These are phyloP conservation scores for Corinectria fuckeliana DNA, from an alignment of 2,329 filamentous ascomycete species.

Conservation along the genomic window DNA sequence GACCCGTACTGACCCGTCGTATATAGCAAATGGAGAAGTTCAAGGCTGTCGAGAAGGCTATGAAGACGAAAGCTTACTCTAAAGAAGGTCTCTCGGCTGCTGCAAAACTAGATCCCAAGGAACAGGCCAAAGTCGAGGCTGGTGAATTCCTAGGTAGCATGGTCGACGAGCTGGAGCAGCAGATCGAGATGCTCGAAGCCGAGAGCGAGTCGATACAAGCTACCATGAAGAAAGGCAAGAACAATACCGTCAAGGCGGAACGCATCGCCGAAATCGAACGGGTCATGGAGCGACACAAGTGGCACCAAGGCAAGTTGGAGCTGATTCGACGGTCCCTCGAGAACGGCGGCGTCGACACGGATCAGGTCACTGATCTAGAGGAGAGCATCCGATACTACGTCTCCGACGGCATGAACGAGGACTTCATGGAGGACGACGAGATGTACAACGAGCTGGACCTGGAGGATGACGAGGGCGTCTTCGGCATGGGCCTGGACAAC, in stretches of 20 bases:
- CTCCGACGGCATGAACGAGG: constrained; percentile 83
- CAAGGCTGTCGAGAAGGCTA: constrained; percentile 99
- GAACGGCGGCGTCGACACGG: constrained; percentile 88
- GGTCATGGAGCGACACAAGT: constrained; percentile 91
- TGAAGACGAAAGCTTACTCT: constrained; percentile 99
- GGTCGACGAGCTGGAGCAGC: constrained; percentile 91
- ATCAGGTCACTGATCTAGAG: constrained; percentile 86
- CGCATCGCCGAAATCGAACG: constrained; percentile 86
- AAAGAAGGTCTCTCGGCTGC: constrained; percentile 95
- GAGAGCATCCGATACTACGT: constrained; percentile 97
- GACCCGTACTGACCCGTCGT: constrained; percentile 25
- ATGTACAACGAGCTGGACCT: constrained; percentile 95
- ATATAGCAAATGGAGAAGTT: constrained; percentile 97
- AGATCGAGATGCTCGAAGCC: constrained; percentile 91
- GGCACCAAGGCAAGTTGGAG: constrained; percentile 93
- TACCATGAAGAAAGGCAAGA: constrained; percentile 94
- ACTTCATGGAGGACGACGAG: constrained; percentile 92
- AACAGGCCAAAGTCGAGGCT: constrained; percentile 90
- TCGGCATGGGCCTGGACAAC: constrained; percentile 79
- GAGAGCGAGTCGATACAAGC: constrained; percentile 87
- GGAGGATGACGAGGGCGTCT: constrained; percentile 88
- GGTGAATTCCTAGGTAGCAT: constrained; percentile 84
- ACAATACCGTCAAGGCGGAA: constrained; percentile 81
- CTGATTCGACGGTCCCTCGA: constrained; percentile 88
- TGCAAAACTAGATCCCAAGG: constrained; percentile 94